Percentiles rank a stretch among this genome's conserved stretches.
Conservation (phyloP, 192 early-diverging fungal genomes). For the Backusella luteola region DNA sequence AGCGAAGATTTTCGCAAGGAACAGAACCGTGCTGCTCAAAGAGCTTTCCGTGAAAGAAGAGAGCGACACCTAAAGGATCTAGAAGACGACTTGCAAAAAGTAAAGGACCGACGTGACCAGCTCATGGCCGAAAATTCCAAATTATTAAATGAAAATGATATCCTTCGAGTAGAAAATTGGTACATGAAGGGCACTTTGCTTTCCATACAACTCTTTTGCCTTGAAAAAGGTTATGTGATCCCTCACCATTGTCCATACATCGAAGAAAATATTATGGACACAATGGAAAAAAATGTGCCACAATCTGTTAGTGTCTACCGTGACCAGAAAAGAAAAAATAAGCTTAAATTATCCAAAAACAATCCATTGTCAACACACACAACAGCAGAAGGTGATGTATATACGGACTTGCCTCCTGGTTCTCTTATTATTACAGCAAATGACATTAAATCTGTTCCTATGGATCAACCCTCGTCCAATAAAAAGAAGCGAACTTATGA, state of each 20-base stretch:
- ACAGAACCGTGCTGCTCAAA: slow-evolving; percentile 88
- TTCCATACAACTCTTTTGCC: slow-evolving; percentile 42
- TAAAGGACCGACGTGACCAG: slow-evolving; percentile 56
- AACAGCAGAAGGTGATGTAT: neutral
- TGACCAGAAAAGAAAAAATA: neutral
- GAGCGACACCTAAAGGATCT: slow-evolving; percentile 73
- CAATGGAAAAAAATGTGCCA: slow-evolving; percentile 29
- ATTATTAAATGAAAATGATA: slow-evolving; percentile 41
- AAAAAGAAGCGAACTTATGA: neutral
- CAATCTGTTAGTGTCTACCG: slow-evolving; percentile 29
- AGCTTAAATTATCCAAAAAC: neutral
- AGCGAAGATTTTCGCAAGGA: slow-evolving; percentile 61
- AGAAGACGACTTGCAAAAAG: slow-evolving; percentile 68
- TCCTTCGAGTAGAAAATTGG: slow-evolving; percentile 43
- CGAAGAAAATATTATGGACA: slow-evolving; percentile 23
- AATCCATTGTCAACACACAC: neutral
- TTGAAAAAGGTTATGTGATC: slow-evolving; percentile 31
- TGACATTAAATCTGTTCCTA: neutral
- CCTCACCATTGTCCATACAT: slow-evolving; percentile 34
- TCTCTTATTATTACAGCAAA: neutral
- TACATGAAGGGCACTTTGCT: slow-evolving; percentile 50
- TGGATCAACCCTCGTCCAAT: neutral
- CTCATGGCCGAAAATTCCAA: slow-evolving; percentile 40
- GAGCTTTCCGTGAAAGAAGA: slow-evolving; percentile 88
- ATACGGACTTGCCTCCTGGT: neutral